Evolutionary conservation across 2,329 filamentous ascomycete species (phyloP), one percentile per base, ranked within the genome.

Genomic region (Diplodia mutila): DNA sequence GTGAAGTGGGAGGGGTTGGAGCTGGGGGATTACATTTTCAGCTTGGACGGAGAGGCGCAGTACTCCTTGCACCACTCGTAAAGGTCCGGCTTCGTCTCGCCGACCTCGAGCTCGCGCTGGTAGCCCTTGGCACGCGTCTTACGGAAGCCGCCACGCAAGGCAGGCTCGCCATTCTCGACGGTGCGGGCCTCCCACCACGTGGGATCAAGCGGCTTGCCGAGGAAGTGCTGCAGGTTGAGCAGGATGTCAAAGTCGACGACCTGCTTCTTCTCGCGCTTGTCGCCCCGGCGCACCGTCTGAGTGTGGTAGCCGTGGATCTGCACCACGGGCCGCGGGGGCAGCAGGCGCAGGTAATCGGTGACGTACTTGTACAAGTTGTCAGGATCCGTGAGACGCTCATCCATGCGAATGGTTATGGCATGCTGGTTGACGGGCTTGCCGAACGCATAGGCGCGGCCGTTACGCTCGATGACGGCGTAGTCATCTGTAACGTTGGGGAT

Each of bases 31-130:
- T 61, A 69, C 66, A 78, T 76, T 73, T 89, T 90, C 39, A 92
- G 80, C 9, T 80, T 80, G 0, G 86, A 82, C 25, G 81, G 80
- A 70, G 85, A 87, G 2, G 85, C 85, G 72, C 87, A 89, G 78
- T 87, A 94, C 48, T 85, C 84, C 68, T 90, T 85, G 72, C 89
- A 92, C 90, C 91, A 93, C 68, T 89, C 85, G 75, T 76, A 12
- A 88, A 76, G 23, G 72, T 78, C 42, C 73, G 83, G 73, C 77
- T 80, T 59, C 6, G 68, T 72, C 29, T 71, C 69, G 12, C 82
- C 81, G 12, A 84, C 75, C 71, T 85, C 82, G 66, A 85, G 76
- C 68, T 80, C 80, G 68, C 82, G 79, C 64, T 76, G 79, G 32
- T 73, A 74, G 4, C 80, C 81, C 2, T 85, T 84, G 0, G 83